Base-by-base conservation (phyloP, 1,284 basidiomycete species). In the Ganoderma sinense region DNA sequence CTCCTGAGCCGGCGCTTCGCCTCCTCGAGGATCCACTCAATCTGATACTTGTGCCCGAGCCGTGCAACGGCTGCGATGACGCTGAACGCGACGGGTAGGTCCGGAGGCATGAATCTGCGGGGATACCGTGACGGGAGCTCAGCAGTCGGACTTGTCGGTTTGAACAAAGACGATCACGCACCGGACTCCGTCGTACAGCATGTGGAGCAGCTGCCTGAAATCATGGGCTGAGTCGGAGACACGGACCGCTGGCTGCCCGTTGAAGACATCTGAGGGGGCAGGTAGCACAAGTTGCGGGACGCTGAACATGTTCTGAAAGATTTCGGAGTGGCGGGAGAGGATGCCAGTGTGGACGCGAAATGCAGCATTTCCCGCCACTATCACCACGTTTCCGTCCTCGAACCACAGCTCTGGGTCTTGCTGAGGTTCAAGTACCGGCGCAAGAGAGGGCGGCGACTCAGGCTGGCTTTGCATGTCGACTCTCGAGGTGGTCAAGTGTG, bases 41-140 rank as follows among this genome's bases (percentile, higher is more conserved):
- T 10, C 10, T 71, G n/a, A 39, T 71, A 71, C 36, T 68, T 71
- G 59, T 71, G 63, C 11, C 56, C 64, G 26, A 70, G 43, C 14
- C 66, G 66, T 1, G 58, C 48, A 29, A 65, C 7, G 1, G 65
- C 62, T n/a, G 45, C 62, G 18, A 67, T 45, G 8, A 58, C 29
- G 4, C 43, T 14, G 45, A 66, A 70, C 2, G 59, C n/a, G 11
- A 56, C 53, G 5, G 60, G 45, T 7, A 7, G 13, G 53, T 55
- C 53, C 14, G 53, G 53, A 26, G 29, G 53, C 29, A 55, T 55
- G 53, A 55, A 55, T 31, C 53, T 55, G 29, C 2, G 2, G 29
- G 20, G 20, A n/a, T n/a, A n/a, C n/a, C n/a, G n/a, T n/a, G n/a
- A n/a, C n/a, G n/a, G n/a, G n/a, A n/a, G n/a, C n/a, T n/a, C n/a